A percentile compares a stretch with the other conserved stretches of the same genome.
Evolutionary conservation across 768 basidiomycete genomes (phyloP).

Genomic region (button mushroom (Agaricus bisporus)): DNA sequence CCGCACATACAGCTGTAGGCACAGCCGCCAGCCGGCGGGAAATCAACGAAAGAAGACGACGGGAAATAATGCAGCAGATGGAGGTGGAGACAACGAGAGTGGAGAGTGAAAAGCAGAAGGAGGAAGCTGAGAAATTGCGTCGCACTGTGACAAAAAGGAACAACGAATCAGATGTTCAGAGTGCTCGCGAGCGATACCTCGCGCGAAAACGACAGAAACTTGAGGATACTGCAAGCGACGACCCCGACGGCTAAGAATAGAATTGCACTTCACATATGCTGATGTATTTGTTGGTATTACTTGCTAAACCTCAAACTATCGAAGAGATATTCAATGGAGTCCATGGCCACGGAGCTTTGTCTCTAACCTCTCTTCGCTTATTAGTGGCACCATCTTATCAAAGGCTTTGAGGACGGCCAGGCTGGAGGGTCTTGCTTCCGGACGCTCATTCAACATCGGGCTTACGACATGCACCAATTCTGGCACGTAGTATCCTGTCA

Average conservation of each 20-base stretch:
- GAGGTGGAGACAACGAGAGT: conserved; percentile 63
- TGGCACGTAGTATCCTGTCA: conserved; percentile 51
- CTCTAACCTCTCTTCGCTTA: conserved; percentile 27
- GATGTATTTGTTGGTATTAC: not conserved
- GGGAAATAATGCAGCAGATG: conserved; percentile 76
- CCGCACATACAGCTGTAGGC: conserved; percentile 75
- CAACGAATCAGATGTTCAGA: conserved; percentile 64
- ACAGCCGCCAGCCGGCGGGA: conserved; percentile 74
- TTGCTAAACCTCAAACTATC: not conserved
- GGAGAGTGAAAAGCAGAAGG: conserved; percentile 46
- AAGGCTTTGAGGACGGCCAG: conserved; percentile 44
- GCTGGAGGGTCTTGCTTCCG: conserved; percentile 47
- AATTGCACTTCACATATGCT: not conserved
- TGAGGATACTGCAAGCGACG: conserved; percentile 31
- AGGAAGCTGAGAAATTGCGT: conserved; percentile 60
- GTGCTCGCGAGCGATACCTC: conserved; percentile 68
- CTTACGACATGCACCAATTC: conserved; percentile 50
- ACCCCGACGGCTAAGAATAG: not conserved
- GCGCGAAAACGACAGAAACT: conserved; percentile 75
- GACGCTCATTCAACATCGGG: conserved; percentile 53
- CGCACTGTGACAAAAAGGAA: conserved; percentile 71
- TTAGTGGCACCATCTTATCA: conserved; percentile 36
- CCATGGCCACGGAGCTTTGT: conserved; percentile 11
- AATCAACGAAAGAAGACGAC: conserved; percentile 76
- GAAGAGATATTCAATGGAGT: conserved; percentile 1